Evolutionary conservation across 148 eudicot species (phyloP).

Genomic region (Rheum nobile): DNA sequence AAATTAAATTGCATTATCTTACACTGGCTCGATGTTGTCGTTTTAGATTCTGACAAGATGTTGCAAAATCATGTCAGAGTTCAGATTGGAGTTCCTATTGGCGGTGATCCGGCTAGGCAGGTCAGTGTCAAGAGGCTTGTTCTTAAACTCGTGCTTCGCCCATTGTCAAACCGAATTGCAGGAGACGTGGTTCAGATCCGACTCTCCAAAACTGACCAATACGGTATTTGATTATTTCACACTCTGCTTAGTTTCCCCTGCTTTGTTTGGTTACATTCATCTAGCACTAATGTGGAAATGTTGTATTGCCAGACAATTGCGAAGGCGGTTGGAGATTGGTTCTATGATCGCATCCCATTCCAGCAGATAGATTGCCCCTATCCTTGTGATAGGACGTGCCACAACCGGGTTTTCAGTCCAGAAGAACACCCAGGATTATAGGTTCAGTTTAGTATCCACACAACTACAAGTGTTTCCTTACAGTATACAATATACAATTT

Average conservation of each 20-base stretch:
- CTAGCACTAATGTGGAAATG: not conserved
- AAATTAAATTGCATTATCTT: too few species aligned
- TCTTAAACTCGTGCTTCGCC: constrained; percentile 8
- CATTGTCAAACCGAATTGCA: constrained; percentile 14
- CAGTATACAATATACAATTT: not conserved
- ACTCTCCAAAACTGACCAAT: constrained; percentile 10
- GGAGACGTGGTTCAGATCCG: constrained; percentile 9
- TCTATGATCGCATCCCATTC: constrained; percentile 47
- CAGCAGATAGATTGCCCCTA: constrained; percentile 83
- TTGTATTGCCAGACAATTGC: constrained; percentile 53
- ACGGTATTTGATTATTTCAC: not conserved
- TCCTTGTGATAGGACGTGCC: constrained; percentile 79
- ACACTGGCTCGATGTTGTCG: too few species aligned
- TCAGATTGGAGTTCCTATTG: constrained; percentile 10
- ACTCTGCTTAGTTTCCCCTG: not conserved
- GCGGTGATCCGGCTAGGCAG: constrained; percentile 5
- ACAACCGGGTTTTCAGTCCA: constrained; percentile 49
- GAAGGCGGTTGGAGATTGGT: constrained; percentile 87
- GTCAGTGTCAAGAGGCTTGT: constrained; percentile 8
- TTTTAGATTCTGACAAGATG: not conserved
- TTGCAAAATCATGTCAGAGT: constrained; percentile 1
- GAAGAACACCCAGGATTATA: constrained; percentile 16
- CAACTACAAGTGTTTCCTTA: not conserved
- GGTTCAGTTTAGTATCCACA: not conserved
- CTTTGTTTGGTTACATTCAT: not conserved